Conservation (phyloP, 306 rosid species). For the Acacia acuminata region DNA sequence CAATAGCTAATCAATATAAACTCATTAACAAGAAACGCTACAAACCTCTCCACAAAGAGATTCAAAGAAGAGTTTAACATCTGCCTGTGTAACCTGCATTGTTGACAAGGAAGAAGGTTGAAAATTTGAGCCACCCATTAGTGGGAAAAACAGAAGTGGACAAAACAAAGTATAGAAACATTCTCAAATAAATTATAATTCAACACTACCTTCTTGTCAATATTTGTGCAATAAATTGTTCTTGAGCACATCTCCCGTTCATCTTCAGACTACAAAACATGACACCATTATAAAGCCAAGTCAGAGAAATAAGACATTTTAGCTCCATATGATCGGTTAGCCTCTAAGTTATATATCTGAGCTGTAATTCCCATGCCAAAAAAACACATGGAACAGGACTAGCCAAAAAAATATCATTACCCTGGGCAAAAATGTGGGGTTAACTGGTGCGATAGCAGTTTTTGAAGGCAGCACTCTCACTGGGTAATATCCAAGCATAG, state of each 20-base stretch:
- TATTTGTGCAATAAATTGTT: slow-evolving; percentile 94
- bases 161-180: slow-evolving; percentile 4
- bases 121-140: slow-evolving; percentile 5
- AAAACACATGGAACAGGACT: slow-evolving; percentile 5
- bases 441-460: slow-evolving; percentile 98
- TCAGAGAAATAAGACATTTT: slow-evolving; percentile 22
- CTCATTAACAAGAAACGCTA: slow-evolving; percentile 14
- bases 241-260: slow-evolving; percentile 99
- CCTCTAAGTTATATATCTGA: slow-evolving; percentile 1
- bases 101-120: slow-evolving; percentile 27
- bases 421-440: slow-evolving; percentile 93
- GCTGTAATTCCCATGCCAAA: neutral
- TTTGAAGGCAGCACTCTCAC: slow-evolving; percentile 95
- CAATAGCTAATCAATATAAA: neutral
- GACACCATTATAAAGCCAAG: slow-evolving; percentile 33
- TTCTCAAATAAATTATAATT: slow-evolving; percentile 18
- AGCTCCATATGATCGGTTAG: slow-evolving; percentile 14
- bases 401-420: slow-evolving; percentile 42
- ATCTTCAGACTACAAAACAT: slow-evolving; percentile 69
- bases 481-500: slow-evolving; percentile 94
- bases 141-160: slow-evolving; percentile 22
- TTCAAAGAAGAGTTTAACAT: slow-evolving; percentile 86
- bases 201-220: slow-evolving; percentile 87
- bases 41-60: slow-evolving; percentile 97
- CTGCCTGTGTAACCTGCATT: slow-evolving; percentile 90